phyloP scores from a whole-genome alignment of 352 stramenopile species.

The Globisporangium middletonii region DNA sequence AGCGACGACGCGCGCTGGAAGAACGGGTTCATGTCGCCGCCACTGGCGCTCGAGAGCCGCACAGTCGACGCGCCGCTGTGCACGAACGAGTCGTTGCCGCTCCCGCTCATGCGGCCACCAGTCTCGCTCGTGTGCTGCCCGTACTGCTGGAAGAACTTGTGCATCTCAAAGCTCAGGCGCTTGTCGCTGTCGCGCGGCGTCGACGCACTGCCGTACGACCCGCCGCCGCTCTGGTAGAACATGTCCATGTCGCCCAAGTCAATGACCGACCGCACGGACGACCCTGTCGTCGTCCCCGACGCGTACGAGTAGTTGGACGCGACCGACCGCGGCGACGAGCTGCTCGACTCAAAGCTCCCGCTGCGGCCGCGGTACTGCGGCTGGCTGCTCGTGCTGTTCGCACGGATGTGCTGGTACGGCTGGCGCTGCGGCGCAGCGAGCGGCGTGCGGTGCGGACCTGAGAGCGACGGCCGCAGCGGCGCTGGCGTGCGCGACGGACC shows the following conservation, averaged over 20 bases:
- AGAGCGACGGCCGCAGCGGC: constrained; percentile 7
- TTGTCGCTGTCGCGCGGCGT: constrained; percentile 33
- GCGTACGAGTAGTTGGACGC: constrained; percentile 78
- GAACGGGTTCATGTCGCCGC: constrained; percentile 40
- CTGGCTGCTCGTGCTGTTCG: neutral
- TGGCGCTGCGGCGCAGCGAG: neutral
- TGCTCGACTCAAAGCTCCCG: constrained; percentile 50
- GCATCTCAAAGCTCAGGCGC: constrained; percentile 55
- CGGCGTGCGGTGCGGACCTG: constrained; percentile 2
- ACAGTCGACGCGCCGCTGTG: constrained; percentile 40
- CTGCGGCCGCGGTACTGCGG: constrained; percentile 22
- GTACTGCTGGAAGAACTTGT: constrained; percentile 70
- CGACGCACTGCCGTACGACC: constrained; percentile 16
- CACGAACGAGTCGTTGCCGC: constrained; percentile 37
- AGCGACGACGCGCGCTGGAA: constrained; percentile 21
- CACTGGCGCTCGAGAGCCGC: constrained; percentile 20
- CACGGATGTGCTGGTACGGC: constrained; percentile 9
- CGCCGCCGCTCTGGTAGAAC: constrained; percentile 48
- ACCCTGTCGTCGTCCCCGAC: constrained; percentile 62
- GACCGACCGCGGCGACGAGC: constrained; percentile 57
- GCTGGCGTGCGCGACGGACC: constrained; percentile 7
- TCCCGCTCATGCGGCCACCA: constrained; percentile 17
- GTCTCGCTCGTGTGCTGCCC: constrained; percentile 10
- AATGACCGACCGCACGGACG: constrained; percentile 57
- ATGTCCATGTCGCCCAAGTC: constrained; percentile 78